Evolutionary conservation across 2,329 filamentous ascomycete genomes (phyloP), one percentile per base, ranked within the genome.

Genomic region (Cercospora sp.): DNA sequence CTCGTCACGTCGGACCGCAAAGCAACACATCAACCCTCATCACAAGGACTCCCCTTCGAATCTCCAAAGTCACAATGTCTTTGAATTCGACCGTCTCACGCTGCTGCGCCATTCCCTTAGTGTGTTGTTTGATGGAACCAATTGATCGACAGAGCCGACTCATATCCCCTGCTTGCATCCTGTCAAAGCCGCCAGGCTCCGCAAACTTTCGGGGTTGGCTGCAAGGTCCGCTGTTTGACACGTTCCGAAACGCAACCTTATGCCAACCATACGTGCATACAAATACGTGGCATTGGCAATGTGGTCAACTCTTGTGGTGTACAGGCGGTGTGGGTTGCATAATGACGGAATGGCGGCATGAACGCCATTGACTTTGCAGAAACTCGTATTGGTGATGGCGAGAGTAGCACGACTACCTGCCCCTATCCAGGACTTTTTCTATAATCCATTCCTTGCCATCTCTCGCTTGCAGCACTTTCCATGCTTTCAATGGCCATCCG

Each of bases 391-490:
- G 10, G 20, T 23, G 12, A 51, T 26, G 45, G 45, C 10, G 45
- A 23, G 45, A 23, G 12, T 6, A 51, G 20, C 36, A 5, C 12
- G 20, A 28, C 64, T 69, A 69, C 65, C 59, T 67, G 8, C 70
- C 69, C 31, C 68, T 59, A 63, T 70, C 67, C 23, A 82, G 39
- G 20, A 87, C 82, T 74, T 82, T 84, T 75, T 88, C 90, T 69
- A 91, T 87, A 72, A 91, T 86, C 92, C 93, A 96, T 0, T 90
- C 91, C 45, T 87, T 90, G 0, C 84, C 77, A 67, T 92, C 87
- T 80, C 90, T 93, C 80, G 81, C 89, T 82, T 98, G 94, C 74
- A 88, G 84, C 51, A 98, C 90, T 81, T 91, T 96, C 80, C 89
- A 89, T n/a, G 91, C 89, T 3, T 92, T 91, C 77, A 99, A 79